Conservation (phyloP, 179 eudicot species). For the Nepenthes alata region DNA sequence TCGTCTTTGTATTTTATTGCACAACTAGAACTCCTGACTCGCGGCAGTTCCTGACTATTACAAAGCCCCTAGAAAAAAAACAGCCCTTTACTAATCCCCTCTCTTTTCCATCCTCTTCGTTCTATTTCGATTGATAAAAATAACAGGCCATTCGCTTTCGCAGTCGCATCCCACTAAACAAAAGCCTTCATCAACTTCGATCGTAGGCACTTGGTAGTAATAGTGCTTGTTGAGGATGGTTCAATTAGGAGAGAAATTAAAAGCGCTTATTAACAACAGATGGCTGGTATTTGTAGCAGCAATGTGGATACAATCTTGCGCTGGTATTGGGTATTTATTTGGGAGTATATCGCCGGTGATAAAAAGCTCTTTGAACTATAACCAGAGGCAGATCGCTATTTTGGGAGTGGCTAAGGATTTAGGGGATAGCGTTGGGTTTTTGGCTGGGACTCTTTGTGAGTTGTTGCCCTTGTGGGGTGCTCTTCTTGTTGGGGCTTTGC, state of each 20-base stretch:
- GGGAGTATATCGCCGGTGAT: constrained; percentile 88
- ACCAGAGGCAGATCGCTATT: constrained; percentile 76
- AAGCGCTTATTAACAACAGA: constrained; percentile 54
- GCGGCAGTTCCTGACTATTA: no score
- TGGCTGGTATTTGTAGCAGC: constrained; percentile 97
- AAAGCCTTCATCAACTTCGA: no score
- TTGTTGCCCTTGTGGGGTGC: constrained; percentile 81
- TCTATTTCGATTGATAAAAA: no score
- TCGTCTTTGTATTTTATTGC: no score
- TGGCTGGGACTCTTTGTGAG: constrained; percentile 81
- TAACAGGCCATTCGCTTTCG: no score
- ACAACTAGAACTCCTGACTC: no score
- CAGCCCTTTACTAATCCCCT: no score
- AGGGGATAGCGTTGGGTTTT: constrained; percentile 92
- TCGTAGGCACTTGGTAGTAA: no score
- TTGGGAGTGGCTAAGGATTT: constrained; percentile 90
- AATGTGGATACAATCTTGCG: constrained; percentile 94
- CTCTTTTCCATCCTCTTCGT: no score
- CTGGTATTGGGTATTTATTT: constrained; percentile 82
- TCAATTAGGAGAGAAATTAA: constrained; percentile 28
- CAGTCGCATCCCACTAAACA: no score
- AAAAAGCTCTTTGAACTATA: constrained; percentile 56
- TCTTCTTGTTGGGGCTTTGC: constrained; percentile 70
- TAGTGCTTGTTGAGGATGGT: background rate
- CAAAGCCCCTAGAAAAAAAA: no score